Evolutionary conservation across 2,329 filamentous ascomycete genomes (phyloP), one percentile per base, ranked within the genome.

Genomic region (Pyrenophora tritici-repentis): DNA sequence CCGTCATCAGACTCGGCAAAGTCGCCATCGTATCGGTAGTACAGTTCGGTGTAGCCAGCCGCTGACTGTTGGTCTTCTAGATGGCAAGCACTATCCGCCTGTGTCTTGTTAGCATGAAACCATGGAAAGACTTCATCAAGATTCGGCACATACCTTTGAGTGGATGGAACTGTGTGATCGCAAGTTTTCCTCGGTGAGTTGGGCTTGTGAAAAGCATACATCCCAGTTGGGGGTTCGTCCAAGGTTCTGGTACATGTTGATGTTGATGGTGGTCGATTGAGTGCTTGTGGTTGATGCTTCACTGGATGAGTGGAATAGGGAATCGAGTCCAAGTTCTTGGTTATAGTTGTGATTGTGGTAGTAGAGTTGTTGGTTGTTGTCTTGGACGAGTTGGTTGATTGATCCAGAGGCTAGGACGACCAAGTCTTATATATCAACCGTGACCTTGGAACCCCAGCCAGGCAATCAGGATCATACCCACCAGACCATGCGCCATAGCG

Each of bases 131-230:
- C 6, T 14, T 36, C 29, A 37, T 42, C 41, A 29, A 20, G 5
- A 17, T 6, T 17, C 17, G 13, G 24, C 12, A 50, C 56, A 26
- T 50, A 73, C 71, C 59, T 66, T 63, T 14, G 44, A 42, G 26
- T 51, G 60, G 40, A 58, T 47, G 1, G 58, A 62, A 42, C 66
- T 65, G 46, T 73, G 69, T 35, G 65, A 47, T 40, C 62, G 58
- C 24, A 73, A 36, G 50, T 72, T 73, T 38, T 68, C 64, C 37
- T 70, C 65, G 1, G 70, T 71, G 33, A 73, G 56, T 41, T 52
- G 52, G 22, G 36, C 29, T 47, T 52, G 51, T 17, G 46, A 47
- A 47, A 53, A 62, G 48, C 41, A 20, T 34, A 47, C 34, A 12
- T 44, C 42, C 44, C 48, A 55, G 45, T 53, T 53, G 45, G 50